Evolutionary conservation across 2,329 filamentous ascomycete species (phyloP), one percentile per base, ranked within the genome.

Genomic region (Alternaria consortialis): DNA sequence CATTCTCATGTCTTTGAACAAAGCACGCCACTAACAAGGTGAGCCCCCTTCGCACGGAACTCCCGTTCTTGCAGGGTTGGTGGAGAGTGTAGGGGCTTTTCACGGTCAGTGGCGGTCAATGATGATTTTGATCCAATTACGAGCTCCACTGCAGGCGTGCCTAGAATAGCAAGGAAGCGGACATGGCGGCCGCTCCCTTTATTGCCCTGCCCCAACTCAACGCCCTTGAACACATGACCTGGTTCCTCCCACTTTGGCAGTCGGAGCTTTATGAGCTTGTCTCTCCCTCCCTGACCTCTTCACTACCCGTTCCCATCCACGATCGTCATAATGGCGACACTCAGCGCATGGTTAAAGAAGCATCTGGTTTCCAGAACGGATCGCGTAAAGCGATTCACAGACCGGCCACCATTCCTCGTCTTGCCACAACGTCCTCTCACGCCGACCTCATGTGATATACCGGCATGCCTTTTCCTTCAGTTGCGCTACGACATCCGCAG

Each of bases 401-500:
- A 54, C 20, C 42, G 50, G 20, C 58, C 29, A 12, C 62, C 62
- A 17, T 58, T 31, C 17, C 51, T 59, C 20, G 27, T 36, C 17
- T 53, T 51, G 1, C 20, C 55, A 47, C 51, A 55, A 8, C 52
- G 55, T 44, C 43, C 62, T 7, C 23, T 64, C 25, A 59, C 54
- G 15, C 51, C 46, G 17, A 39, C 13, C 27, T 61, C 53, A 15
- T 34, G 42, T 32, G 31, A 40, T 11, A 62, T 46, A 53, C 43
- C 53, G 2, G 15, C 50, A 47, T 53, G 43, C 36, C 58, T 43
- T 29, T 44, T 64, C 17, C 62, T 64, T 17, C 51, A 56, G 34
- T 46, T 64, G 20, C 62, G 58, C 31, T 52, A 36, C 43, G 54
- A 64, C 29, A 53, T 62, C 12, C 54, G 53, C 4, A 55, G 13